Conservation (phyloP, 257 asterid genomes). For the Capsicum chinense region DNA sequence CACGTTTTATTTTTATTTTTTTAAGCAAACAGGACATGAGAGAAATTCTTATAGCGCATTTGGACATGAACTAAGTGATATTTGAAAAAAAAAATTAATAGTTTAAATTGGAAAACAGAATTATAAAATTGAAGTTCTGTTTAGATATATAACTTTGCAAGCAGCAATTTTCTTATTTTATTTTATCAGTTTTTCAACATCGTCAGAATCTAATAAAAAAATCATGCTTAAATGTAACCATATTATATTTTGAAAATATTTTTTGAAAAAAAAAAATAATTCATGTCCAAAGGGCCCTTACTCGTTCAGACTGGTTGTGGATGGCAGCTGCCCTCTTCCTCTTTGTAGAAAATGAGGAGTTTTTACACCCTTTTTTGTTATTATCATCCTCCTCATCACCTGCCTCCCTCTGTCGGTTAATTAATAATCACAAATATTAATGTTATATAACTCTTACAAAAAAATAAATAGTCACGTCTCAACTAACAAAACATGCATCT, state of each 20-base stretch:
- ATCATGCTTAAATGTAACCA: no score
- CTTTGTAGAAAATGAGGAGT: slow-evolving; percentile 59
- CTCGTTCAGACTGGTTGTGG: slow-evolving; percentile 87
- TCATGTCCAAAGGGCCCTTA: slow-evolving; percentile 34
- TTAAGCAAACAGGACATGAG: neutral
- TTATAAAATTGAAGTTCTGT: neutral
- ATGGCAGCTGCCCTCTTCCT: slow-evolving; percentile 85
- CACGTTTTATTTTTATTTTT: neutral
- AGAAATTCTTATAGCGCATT: neutral
- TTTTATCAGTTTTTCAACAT: no score
- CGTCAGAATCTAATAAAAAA: no score
- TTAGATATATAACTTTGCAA: neutral
- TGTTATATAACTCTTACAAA: neutral
- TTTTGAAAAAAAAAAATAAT: neutral
- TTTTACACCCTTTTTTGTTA: slow-evolving; percentile 51
- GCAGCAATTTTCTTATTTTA: no score
- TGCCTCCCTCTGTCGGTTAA: slow-evolving; percentile 44
- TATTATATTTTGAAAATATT: no score
- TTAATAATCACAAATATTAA: neutral
- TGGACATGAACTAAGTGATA: neutral
- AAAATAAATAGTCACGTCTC: neutral
- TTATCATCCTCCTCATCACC: slow-evolving; percentile 39
- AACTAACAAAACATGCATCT: neutral
- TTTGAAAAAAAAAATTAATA: neutral
- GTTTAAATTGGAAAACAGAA: neutral